Evolutionary conservation across 1,139 yeast species (phyloP).

Genomic region (Zygosaccharomyces pseudobailii): DNA sequence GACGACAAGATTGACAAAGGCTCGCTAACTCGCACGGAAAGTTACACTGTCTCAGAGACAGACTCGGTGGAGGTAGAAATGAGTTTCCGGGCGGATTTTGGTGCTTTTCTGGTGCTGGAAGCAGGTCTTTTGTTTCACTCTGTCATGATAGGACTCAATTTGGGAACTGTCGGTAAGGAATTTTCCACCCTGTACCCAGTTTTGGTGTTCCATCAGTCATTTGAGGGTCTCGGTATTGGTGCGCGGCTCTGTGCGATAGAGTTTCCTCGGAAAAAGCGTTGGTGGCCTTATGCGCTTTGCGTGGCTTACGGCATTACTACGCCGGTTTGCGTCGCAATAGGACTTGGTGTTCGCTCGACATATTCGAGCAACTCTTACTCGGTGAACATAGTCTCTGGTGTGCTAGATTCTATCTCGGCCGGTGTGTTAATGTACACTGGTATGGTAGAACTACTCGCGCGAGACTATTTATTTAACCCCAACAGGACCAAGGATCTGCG

Average conservation of each 20-base stretch:
- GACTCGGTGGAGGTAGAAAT: constrained; percentile 3
- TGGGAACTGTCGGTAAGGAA: constrained; percentile 65
- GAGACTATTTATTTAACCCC: constrained; percentile 63
- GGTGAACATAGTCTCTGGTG: constrained; percentile 64
- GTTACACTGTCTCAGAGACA: constrained; percentile 4
- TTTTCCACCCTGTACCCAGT: constrained; percentile 68
- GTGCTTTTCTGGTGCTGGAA: constrained; percentile 56
- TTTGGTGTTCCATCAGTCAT: constrained; percentile 74
- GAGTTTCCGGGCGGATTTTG: constrained; percentile 34
- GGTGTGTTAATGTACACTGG: constrained; percentile 82
- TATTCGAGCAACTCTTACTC: constrained; percentile 58
- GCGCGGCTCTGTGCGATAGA: constrained; percentile 66
- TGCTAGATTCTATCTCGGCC: constrained; percentile 70
- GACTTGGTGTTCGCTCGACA: constrained; percentile 63
- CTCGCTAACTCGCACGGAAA: background rate
- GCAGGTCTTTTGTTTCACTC: constrained; percentile 57
- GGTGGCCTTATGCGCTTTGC: constrained; percentile 55
- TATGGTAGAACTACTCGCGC: constrained; percentile 74
- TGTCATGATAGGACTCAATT: constrained; percentile 56
- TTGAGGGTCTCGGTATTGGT: constrained; percentile 84
- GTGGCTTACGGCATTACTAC: constrained; percentile 61
- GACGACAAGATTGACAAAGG: constrained; percentile 1
- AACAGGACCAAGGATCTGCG: constrained; percentile 42
- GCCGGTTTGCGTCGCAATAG: constrained; percentile 76
- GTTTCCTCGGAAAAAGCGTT: constrained; percentile 47